phyloP scores from a whole-genome alignment of 2,329 filamentous ascomycete genomes.

The Cryphonectria carpinicola region DNA sequence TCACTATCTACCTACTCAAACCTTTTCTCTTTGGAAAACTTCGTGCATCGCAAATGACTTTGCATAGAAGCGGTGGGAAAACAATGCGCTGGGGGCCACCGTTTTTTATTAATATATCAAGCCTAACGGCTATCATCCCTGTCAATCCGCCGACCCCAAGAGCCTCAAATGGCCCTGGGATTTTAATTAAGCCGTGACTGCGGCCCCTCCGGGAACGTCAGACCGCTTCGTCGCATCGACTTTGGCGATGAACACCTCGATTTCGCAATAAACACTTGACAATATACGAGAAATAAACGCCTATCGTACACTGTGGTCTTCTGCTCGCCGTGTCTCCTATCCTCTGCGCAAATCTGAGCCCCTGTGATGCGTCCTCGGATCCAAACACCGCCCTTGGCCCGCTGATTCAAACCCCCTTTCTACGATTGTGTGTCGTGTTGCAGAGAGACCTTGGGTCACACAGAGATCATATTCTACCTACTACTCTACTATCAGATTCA shows the following conservation, averaged over 20 bases:
- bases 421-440: neutral
- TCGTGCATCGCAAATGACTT: too few relatives aligned
- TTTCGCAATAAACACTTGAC: neutral
- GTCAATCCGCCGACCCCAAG: too few relatives aligned
- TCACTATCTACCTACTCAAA: too few relatives aligned
- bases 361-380: neutral
- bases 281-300: neutral
- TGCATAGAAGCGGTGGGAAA: too few relatives aligned
- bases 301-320: neutral
- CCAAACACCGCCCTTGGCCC: neutral
- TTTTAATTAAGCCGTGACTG: too few relatives aligned
- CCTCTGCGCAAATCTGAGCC: neutral
- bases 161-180: too few relatives aligned
- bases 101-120: too few relatives aligned
- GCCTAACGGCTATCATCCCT: too few relatives aligned
- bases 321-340: neutral
- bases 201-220: neutral
- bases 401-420: neutral
- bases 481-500: too few relatives aligned
- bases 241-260: neutral
- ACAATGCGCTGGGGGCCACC: too few relatives aligned
- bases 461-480: neutral
- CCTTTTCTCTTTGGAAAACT: too few relatives aligned
- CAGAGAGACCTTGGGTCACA: neutral
- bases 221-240: neutral